phyloP scores from a whole-genome alignment of 2,329 filamentous ascomycete species.

The Helotiales sp. region DNA sequence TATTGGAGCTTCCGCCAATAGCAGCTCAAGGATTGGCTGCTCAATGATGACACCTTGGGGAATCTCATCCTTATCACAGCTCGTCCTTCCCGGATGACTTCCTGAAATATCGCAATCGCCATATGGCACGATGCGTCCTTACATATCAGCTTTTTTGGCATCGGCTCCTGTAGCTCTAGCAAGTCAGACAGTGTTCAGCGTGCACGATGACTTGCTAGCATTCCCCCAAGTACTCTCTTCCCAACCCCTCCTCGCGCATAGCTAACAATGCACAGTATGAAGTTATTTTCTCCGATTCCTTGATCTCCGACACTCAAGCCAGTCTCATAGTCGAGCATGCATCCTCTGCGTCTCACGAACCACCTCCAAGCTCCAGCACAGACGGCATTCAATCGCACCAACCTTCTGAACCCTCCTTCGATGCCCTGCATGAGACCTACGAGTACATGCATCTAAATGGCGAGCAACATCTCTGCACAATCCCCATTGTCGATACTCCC shows the following conservation, averaged over 20 bases:
- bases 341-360: constrained; percentile 25
- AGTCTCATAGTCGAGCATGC: constrained; percentile 43
- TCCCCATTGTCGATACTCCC: constrained; percentile 55
- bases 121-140: constrained; percentile 35
- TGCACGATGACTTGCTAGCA: constrained; percentile 70
- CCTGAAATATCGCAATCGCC: constrained; percentile 20
- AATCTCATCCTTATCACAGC: too few species aligned
- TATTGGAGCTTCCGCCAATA: too few species aligned
- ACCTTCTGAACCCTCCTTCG: constrained; percentile 15
- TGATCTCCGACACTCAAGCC: constrained; percentile 59
- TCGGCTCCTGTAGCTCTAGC: constrained; percentile 43
- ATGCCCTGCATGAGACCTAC: constrained; percentile 41
- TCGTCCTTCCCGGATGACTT: background rate
- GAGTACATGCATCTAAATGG: constrained; percentile 60
- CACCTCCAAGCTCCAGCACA: constrained; percentile 22
- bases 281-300: constrained; percentile 61
- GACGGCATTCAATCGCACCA: constrained; percentile 27
- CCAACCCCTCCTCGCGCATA: background rate
- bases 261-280: constrained; percentile 53
- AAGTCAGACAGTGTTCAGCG: constrained; percentile 63
- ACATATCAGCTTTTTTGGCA: constrained; percentile 31
- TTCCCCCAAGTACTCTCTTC: constrained; percentile 61
- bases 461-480: constrained; percentile 63
- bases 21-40: too few species aligned
- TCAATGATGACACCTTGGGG: too few species aligned